Percentiles rank a stretch among this genome's conserved stretches.
phyloP scores from a whole-genome alignment of 2,329 filamentous ascomycete species.

The Aspergillus udagawae region DNA sequence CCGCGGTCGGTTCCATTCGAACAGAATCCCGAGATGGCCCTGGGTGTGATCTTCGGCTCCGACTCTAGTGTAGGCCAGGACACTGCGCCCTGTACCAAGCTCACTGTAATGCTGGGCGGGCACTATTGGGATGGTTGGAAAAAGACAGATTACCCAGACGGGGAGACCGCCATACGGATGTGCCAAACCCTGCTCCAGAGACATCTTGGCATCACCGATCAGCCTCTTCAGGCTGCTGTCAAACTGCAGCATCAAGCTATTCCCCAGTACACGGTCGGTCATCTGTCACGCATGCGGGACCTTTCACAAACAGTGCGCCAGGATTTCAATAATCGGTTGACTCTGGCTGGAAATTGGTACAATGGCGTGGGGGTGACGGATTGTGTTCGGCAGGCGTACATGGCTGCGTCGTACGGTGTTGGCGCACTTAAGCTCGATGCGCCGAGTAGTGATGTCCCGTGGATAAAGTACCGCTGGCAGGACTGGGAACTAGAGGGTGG shows the following conservation, averaged over 20 bases:
- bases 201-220: slow-evolving; percentile 67
- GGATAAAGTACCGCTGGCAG: slow-evolving; percentile 18
- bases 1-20: slow-evolving; percentile 66
- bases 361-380: slow-evolving; percentile 50
- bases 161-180: slow-evolving; percentile 64
- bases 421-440: slow-evolving; percentile 26
- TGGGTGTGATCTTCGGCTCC: slow-evolving; percentile 91
- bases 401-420: slow-evolving; percentile 46
- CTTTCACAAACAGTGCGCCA: slow-evolving; percentile 54
- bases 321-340: slow-evolving; percentile 60
- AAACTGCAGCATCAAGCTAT: slow-evolving; percentile 69
- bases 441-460: slow-evolving; percentile 9
- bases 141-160: slow-evolving; percentile 54
- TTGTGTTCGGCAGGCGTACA: slow-evolving; percentile 54
- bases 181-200: slow-evolving; percentile 66
- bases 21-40: slow-evolving; percentile 74
- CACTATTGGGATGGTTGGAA: slow-evolving; percentile 76
- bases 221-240: slow-evolving; percentile 59
- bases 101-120: slow-evolving; percentile 92
- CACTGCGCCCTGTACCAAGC: slow-evolving; percentile 65
- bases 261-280: slow-evolving; percentile 83
- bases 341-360: slow-evolving; percentile 58
- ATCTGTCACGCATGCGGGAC: slow-evolving; percentile 58
- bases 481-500: slow-evolving; percentile 30
- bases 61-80: slow-evolving; percentile 59